These are phyloP conservation scores for Apiotrichum mycotoxinovorans DNA, from an alignment of 1,284 basidiomycete species.

Conservation along the genomic window DNA sequence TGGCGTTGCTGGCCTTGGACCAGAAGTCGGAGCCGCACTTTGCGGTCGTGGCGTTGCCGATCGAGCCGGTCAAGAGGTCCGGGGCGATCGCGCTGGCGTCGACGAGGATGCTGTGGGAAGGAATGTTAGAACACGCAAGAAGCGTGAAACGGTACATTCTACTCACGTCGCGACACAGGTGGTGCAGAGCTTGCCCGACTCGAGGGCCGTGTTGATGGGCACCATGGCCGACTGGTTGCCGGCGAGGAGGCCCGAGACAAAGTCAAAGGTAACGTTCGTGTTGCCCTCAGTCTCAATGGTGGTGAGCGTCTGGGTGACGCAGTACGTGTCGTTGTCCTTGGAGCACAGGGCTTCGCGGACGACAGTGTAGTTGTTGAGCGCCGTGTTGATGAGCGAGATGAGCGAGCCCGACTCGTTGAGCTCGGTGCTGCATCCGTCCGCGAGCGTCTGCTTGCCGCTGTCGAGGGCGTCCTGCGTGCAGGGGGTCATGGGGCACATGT, in stretches of 20 bases:
- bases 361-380: not conserved
- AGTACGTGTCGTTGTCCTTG: not conserved
- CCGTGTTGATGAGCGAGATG: not conserved
- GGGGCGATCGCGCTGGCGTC: not conserved
- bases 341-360: not conserved
- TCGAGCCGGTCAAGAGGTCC: not conserved
- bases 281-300: not conserved
- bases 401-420: not conserved
- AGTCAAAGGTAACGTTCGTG: not conserved
- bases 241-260: not conserved
- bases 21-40: not conserved
- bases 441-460: not conserved
- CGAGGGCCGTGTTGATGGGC: not conserved
- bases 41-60: not conserved
- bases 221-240: not conserved
- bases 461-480: not conserved
- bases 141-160: too few relatives aligned
- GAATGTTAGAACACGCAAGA: not conserved
- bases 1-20: not conserved
- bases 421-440: not conserved
- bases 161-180: not conserved
- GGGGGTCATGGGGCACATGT: not conserved
- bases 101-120: not conserved
- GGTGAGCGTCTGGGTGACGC: not conserved
- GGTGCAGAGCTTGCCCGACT: not conserved